Evolutionary conservation across 2,329 filamentous ascomycete species (phyloP).

Genomic region (Xylariaceae sp.): DNA sequence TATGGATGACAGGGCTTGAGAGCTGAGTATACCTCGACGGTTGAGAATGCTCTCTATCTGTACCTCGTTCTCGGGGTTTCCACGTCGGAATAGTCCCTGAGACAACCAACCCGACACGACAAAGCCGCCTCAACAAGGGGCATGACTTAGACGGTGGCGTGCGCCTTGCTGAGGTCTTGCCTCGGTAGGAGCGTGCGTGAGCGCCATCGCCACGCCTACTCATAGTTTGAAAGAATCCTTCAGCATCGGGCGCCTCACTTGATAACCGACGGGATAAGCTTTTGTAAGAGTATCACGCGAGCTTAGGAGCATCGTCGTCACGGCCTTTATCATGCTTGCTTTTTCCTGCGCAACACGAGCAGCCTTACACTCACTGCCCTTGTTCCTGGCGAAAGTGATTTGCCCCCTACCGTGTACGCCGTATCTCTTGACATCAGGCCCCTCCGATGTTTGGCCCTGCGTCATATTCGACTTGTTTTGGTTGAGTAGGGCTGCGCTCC

Average conservation of each 20-base stretch:
- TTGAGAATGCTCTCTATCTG: neutral
- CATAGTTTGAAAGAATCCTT: neutral
- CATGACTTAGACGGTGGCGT: neutral
- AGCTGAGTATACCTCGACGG: neutral
- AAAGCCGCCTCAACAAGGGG: neutral
- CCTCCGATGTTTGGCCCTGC: constrained; percentile 35
- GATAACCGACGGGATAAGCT: neutral
- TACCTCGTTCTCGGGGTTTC: neutral
- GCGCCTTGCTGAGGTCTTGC: neutral
- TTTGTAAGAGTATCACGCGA: constrained; percentile 26
- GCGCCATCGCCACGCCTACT: neutral
- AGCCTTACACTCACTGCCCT: constrained; percentile 39
- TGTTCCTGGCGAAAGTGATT: constrained; percentile 41
- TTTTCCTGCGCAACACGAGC: constrained; percentile 46
- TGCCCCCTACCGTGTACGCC: neutral
- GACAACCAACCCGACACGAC: neutral
- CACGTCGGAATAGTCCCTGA: neutral
- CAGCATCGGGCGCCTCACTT: neutral
- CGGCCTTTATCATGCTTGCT: constrained; percentile 28
- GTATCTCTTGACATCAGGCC: neutral
- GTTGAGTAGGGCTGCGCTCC: neutral
- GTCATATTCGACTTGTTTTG: neutral
- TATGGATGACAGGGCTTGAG: neutral
- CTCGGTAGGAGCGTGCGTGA: neutral
- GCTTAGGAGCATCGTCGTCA: constrained; percentile 37